Base-by-base conservation (phyloP, 2,329 filamentous ascomycete genomes). In the Sordariomycetes sp. region DNA sequence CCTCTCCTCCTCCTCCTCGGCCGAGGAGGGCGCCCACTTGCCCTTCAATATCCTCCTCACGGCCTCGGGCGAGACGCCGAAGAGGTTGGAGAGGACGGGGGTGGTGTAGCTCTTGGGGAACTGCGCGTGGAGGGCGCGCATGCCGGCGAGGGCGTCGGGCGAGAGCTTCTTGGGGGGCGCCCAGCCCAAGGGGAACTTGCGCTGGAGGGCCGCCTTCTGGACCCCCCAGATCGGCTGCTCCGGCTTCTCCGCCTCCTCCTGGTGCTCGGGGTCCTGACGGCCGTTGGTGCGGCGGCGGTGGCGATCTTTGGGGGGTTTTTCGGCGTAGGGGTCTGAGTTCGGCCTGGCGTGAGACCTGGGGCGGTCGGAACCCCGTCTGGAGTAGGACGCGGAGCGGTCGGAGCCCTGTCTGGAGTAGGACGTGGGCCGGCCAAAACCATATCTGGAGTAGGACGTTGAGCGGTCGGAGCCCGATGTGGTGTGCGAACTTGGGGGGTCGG, bases 71-170 rank as follows among this genome's bases (percentile, higher is more conserved):
- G 90, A 91, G n/a, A 97, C 78, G 69, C 91, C 79, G 72, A 97
- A 99, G 64, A 90, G 83, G 1, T 84, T 68, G 0, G 93, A 83
- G 16, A 97, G 82, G 37, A 83, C 79, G 18, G 79, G 71, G 0
- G 88, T 95, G 3, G 87, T 88, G 74, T 91, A 97, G 59, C 80
- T 78, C 2, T 87, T 79, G 0, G 93, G 90, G 62, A 90, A 87
- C 64, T 90, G 85, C 28, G 80, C 75, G 70, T 97, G 84, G 37
- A 99, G 77, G 22, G 89, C 86, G 50, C 91, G 85, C 64, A 99
- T 96, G 50, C 91, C 92, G n/a, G 89, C 86, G 35, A 97, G 77
- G 1, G 92, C 90, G 70, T 97, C 93, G 0, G 94, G 94, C 0
- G 94, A 97, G 11, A 99, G 79, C 60, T 86, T 86, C 71, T 96